These are phyloP conservation scores for Rhodocollybia butyracea DNA, from an alignment of 768 basidiomycete species.

Conservation along the genomic window DNA sequence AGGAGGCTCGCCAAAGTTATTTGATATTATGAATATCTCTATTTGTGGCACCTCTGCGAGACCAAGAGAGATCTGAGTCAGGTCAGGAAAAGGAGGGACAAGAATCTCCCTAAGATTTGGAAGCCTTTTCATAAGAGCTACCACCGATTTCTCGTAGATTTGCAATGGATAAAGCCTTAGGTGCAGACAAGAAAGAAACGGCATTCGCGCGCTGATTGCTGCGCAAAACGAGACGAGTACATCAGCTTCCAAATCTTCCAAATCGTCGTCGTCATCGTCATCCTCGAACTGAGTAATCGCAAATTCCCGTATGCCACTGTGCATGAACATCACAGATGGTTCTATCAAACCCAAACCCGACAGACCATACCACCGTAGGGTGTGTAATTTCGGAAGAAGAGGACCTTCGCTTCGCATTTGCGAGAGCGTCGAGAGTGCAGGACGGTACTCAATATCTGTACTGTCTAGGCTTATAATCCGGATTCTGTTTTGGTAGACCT, in stretches of 20 bases:
- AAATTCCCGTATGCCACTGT: not conserved
- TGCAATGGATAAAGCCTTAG: not conserved
- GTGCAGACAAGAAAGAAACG: not conserved
- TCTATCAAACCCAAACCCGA: not conserved
- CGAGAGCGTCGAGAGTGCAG: no score
- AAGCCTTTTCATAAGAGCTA: not conserved
- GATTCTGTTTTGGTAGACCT: no score
- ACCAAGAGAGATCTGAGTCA: not conserved
- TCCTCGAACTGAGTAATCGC: not conserved
- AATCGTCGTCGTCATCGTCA: no score
- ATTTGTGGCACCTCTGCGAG: not conserved
- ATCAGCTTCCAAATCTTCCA: not conserved
- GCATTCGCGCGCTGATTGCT: not conserved
- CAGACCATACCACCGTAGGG: not conserved
- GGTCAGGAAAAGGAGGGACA: no score
- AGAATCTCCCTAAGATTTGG: not conserved
- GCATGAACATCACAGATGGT: not conserved
- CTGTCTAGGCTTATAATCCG: no score
- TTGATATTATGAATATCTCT: not conserved
- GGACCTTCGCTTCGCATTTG: no score
- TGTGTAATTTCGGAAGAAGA: not conserved
- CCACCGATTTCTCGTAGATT: not conserved
- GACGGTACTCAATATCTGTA: no score
- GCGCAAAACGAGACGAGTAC: not conserved
- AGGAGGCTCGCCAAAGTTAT: not conserved